Percentiles rank a stretch among this genome's conserved stretches.
Conservation (phyloP, 495 filamentous ascomycete genomes). For the Penicillium arizonense region DNA sequence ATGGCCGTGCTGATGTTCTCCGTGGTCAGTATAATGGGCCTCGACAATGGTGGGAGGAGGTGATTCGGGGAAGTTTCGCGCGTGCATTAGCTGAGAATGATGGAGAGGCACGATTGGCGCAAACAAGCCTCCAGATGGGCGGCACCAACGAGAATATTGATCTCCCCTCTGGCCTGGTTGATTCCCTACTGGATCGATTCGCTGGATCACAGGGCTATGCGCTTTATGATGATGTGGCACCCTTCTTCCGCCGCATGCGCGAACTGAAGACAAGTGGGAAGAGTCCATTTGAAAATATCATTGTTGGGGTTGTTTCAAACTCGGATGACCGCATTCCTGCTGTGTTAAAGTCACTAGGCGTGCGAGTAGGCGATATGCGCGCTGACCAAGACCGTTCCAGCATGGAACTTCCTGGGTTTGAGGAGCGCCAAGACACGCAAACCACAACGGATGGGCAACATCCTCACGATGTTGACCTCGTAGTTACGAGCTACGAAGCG, state of each 20-base stretch:
- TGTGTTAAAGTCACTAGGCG: conserved; percentile 60
- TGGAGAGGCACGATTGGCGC: not conserved
- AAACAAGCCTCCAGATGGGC: not conserved
- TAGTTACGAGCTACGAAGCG: conserved; percentile 72
- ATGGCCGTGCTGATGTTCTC: conserved; percentile 51
- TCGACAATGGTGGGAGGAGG: conserved; percentile 70
- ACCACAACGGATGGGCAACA: not conserved
- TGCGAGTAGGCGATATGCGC: conserved; percentile 48
- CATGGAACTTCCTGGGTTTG: conserved; percentile 40
- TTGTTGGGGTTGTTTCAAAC: conserved; percentile 72
- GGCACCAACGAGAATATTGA: not conserved
- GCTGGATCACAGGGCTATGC: conserved; percentile 60
- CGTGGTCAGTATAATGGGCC: conserved; percentile 50
- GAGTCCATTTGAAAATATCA: conserved; percentile 28
- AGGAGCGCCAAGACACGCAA: conserved; percentile 17
- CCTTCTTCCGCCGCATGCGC: conserved; percentile 50
- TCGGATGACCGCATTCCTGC: conserved; percentile 69
- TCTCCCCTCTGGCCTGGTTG: conserved; percentile 47
- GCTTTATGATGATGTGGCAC: conserved; percentile 52
- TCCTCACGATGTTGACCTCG: conserved; percentile 57
- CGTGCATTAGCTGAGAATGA: conserved; percentile 7
- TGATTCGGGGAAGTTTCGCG: conserved; percentile 37
- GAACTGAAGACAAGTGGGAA: conserved; percentile 6
- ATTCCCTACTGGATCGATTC: conserved; percentile 59
- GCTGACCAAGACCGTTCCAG: conserved; percentile 34